Base-by-base conservation (phyloP, 108 stramenopile species). In the Seminavis robusta region DNA sequence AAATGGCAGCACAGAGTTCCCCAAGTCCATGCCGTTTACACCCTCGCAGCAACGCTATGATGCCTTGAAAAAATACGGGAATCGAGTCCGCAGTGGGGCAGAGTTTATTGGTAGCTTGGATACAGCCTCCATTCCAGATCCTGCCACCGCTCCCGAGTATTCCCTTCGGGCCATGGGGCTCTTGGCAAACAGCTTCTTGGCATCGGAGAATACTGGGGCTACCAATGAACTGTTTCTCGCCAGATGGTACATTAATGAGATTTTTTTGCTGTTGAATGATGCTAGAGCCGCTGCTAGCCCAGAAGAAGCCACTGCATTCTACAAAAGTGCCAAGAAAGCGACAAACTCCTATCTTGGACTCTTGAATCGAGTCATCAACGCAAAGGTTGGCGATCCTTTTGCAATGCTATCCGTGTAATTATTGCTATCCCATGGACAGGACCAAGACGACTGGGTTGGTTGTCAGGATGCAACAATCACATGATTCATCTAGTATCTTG, bases 241-340 rank as follows among this genome's bases (percentile, higher is more conserved):
- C 23, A 56, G 89, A 6, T 90, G 85, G 83, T 90, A 90, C 49
- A 77, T 90, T 29, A 90, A 90, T 58, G 89, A 90, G 52, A 65
- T 84, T 13, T 73, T 66, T 36, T 39, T 90, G 33, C 52, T 73
- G 28, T 69, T 90, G 54, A 75, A 65, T 30, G 89, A 90, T 63
- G 60, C 79, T 31, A 69, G 56, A n/a, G 32, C 39, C 36, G 81
- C 88, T 0, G n/a, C 56, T 33, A 45, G 52, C 40, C 29, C 33
- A 1, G 59, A 68, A 30, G 66, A 80, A 16, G 83, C 85, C 17
- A 27, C 52, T 29, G 32, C 16, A 3, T 45, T 63, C 20, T 67
- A 77, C 43, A 55, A 1, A 1, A 66, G 63, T 21, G 44, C 65
- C 6, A 54, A 48, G 17, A 77, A 77, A 37, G 82, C 89, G 10